phyloP scores from a whole-genome alignment of 768 basidiomycete species.

The Gelatoporia subvermispora region DNA sequence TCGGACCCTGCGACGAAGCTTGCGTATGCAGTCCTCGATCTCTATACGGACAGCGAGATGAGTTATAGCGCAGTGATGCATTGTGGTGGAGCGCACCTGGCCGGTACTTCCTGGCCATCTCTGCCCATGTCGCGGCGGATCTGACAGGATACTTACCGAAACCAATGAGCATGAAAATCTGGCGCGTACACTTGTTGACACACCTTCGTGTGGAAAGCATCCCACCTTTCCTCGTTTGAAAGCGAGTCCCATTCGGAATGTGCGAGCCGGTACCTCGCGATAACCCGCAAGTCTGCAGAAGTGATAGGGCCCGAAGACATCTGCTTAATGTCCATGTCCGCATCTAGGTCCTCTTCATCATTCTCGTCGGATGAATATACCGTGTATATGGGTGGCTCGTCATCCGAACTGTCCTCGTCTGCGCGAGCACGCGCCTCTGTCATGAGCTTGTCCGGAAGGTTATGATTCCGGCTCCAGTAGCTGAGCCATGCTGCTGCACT shows the following conservation, averaged over 20 bases:
- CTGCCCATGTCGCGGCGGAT: too few relatives aligned
- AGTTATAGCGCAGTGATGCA: too few relatives aligned
- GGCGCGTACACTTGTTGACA: too few relatives aligned
- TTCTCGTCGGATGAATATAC: not conserved
- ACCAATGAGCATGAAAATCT: too few relatives aligned
- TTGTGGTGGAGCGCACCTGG: too few relatives aligned
- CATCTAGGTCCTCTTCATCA: constrained; percentile 30
- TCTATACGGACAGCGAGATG: too few relatives aligned
- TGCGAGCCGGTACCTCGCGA: constrained; percentile 54
- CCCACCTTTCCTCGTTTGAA: constrained; percentile 49
- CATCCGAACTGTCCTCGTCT: too few relatives aligned
- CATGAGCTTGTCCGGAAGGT: constrained; percentile 58
- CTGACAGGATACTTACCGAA: too few relatives aligned
- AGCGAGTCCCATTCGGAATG: constrained; percentile 41
- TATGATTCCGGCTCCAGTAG: constrained; percentile 64
- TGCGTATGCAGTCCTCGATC: too few relatives aligned
- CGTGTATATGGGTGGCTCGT: too few relatives aligned
- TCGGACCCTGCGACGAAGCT: too few relatives aligned
- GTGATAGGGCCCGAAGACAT: constrained; percentile 30
- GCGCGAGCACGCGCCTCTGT: not conserved
- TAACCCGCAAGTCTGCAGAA: constrained; percentile 54
- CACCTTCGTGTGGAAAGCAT: constrained; percentile 4
- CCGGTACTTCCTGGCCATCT: too few relatives aligned
- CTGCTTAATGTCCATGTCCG: constrained; percentile 46
- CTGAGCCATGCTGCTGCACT: constrained; percentile 56